phyloP scores from a whole-genome alignment of 352 stramenopile genomes.

The Globisporangium solare region DNA sequence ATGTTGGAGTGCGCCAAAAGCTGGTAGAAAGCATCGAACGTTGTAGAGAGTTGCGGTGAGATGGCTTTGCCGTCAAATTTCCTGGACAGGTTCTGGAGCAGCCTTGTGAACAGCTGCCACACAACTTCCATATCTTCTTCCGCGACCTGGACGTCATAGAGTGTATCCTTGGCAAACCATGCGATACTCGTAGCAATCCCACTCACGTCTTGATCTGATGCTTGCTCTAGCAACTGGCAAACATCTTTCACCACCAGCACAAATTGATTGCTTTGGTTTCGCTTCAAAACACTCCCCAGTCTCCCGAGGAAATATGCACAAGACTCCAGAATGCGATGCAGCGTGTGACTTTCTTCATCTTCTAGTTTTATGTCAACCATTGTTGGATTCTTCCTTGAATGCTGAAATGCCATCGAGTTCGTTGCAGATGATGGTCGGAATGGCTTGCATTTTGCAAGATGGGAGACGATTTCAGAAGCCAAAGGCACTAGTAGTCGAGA shows the following conservation, averaged over 20 bases:
- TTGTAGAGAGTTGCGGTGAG: constrained; percentile 24
- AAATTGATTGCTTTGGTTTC: constrained; percentile 54
- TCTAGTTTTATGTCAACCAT: neutral
- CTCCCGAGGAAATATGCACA: constrained; percentile 38
- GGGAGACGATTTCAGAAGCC: constrained; percentile 44
- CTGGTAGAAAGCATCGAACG: constrained; percentile 39
- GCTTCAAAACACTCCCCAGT: constrained; percentile 35
- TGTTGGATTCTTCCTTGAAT: constrained; percentile 3
- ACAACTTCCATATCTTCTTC: constrained; percentile 31
- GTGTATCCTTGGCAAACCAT: constrained; percentile 28
- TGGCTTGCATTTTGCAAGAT: constrained; percentile 24
- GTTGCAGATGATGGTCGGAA: constrained; percentile 15
- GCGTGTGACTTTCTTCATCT: neutral
- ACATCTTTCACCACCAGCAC: constrained; percentile 49
- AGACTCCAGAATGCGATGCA: constrained; percentile 21
- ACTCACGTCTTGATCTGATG: constrained; percentile 6
- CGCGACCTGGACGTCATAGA: constrained; percentile 51
- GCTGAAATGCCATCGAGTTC: constrained; percentile 10
- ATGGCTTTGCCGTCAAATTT: constrained; percentile 2
- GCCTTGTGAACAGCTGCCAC: constrained; percentile 32
- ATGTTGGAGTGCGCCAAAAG: constrained; percentile 48
- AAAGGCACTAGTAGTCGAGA: constrained; percentile 50
- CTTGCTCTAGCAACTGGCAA: constrained; percentile 19
- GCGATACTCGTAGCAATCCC: constrained; percentile 19
- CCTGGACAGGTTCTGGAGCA: constrained; percentile 15